phyloP scores from a whole-genome alignment of 306 rosid genomes.

The Morella rubra region DNA sequence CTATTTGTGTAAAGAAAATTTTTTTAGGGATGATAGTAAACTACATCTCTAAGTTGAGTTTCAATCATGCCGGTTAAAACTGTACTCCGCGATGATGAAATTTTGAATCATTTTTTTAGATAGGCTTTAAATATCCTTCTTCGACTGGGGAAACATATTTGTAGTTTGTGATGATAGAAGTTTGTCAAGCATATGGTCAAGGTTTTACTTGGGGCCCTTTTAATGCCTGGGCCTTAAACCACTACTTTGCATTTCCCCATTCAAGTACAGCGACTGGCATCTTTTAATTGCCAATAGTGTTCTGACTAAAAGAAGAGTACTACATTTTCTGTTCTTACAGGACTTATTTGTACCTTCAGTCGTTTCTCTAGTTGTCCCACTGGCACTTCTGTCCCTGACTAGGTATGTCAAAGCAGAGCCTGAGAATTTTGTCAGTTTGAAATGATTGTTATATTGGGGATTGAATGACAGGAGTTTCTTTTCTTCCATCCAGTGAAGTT shows the following conservation, averaged over 20 bases:
- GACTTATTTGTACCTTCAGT: conserved; percentile 68
- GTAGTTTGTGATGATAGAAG: conserved; percentile 6
- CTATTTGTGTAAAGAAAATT: background rate
- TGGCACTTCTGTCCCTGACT: conserved; percentile 80
- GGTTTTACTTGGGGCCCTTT: background rate
- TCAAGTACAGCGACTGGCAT: background rate
- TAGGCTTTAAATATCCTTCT: background rate
- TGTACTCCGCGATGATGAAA: conserved; percentile 1
- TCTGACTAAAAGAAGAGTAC: conserved; percentile 4
- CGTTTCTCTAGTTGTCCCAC: conserved; percentile 78
- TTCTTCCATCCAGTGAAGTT: conserved; percentile 67
- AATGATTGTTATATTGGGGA: conserved; percentile 10
- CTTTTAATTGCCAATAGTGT: background rate
- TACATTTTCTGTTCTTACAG: conserved; percentile 41
- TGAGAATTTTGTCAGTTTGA: conserved; percentile 20
- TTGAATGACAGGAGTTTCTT: conserved; percentile 24
- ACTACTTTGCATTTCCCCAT: background rate
- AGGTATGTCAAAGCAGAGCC: conserved; percentile 50
- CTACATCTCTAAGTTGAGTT: background rate
- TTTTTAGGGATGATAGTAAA: background rate
- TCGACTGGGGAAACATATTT: background rate
- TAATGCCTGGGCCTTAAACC: background rate
- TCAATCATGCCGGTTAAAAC: background rate
- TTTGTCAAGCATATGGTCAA: background rate
- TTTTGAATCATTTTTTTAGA: conserved; percentile 8